Evolutionary conservation across 305 asterid genomes (phyloP), one percentile per base, ranked within the genome.

Genomic region (Rubia balearica): DNA sequence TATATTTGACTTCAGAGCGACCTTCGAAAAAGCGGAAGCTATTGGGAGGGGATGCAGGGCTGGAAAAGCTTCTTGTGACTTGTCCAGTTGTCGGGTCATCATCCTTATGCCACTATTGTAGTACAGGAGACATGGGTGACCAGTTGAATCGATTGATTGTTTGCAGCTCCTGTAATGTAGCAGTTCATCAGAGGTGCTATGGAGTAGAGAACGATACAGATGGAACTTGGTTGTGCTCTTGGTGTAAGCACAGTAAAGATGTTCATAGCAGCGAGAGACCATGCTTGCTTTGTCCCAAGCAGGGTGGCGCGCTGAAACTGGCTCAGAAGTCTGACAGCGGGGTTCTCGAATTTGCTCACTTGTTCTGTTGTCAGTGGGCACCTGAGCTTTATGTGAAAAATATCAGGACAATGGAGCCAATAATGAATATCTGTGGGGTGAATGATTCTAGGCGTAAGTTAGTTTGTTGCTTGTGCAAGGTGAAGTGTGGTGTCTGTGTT

Each of bases 361-460:
- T 95, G 81, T 91, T 95, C 79, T 95, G 99, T 83, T 85, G 92
- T 79, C 98, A 85, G 83, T 95, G 99, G 99, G 83, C 86, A 76
- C 91, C 97, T 69, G 99, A 95, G 84, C 88, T 88, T 77, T 95
- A 88, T 76, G 77, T 95, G 71, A 97, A 90, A 83, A 88, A 92
- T 73, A 90, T 87, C 55, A 80, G 85, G 82, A 83, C 83, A 5
- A 95, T 92, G 99, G 99, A 92, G 71, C 94, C 96, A 56, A 82
- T 95, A 74, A 74, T 87, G 86, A 92, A 91, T 83, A 42, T 83
- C 74, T 90, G 84, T 68, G 92, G 85, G 62, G 64, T 87, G 74
- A 90, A 85, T 81, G 97, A 88, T 70, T 80, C 92, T 49, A 86
- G 87, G 79, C 85, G 79, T 77, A 95, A 87, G 77, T 73, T 85